Evolutionary conservation across 129 eudicot species (phyloP).

Genomic region (Saussurea involucrata): DNA sequence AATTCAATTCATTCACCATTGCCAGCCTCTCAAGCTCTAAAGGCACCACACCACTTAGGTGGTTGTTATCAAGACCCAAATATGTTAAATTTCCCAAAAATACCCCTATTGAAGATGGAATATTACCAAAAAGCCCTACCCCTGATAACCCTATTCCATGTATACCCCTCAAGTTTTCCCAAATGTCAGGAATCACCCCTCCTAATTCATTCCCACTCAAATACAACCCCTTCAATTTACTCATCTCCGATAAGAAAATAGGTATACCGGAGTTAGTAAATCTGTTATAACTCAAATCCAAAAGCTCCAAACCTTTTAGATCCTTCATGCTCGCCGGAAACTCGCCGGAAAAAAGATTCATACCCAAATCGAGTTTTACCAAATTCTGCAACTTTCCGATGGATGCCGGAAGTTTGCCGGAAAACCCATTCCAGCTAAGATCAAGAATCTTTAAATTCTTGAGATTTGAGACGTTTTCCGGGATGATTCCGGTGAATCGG

Average conservation of each 20-base stretch:
- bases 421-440: constrained; percentile 45
- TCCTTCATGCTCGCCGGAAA: constrained; percentile 39
- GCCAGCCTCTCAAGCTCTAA: constrained; percentile 46
- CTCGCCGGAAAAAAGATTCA: constrained; percentile 42
- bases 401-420: constrained; percentile 42
- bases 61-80: constrained; percentile 55
- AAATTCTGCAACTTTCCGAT: constrained; percentile 31
- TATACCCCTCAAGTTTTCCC: constrained; percentile 60
- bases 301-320: constrained; percentile 42
- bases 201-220: constrained; percentile 64
- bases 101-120: constrained; percentile 68
- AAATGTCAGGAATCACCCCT: constrained; percentile 73
- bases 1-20: constrained; percentile 48
- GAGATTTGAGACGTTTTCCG: constrained; percentile 29
- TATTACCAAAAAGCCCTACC: constrained; percentile 53
- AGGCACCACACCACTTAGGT: constrained; percentile 55
- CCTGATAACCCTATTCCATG: constrained; percentile 51
- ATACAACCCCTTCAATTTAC: constrained; percentile 46
- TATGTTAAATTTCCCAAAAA: constrained; percentile 42
- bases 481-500: constrained; percentile 31
- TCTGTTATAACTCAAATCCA: constrained; percentile 52
- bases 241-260: constrained; percentile 43
- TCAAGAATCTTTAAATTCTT: constrained; percentile 58
- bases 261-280: constrained; percentile 57
- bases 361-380: constrained; percentile 55